Evolutionary conservation across 202 grass and related monocot species (phyloP).

Genomic region (Carex sylvatica): DNA sequence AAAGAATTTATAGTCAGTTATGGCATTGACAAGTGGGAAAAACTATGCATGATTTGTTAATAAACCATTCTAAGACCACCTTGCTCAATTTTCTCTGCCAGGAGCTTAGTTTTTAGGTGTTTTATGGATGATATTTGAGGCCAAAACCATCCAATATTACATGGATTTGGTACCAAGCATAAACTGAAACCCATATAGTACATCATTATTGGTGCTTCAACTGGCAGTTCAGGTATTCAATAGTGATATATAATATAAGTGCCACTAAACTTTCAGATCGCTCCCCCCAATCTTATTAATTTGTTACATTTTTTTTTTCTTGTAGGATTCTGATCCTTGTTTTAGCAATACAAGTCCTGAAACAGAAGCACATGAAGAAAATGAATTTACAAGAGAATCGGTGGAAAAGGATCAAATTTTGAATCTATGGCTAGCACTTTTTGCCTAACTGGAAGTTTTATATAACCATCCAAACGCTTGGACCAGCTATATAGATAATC

Average conservation of each 20-base stretch:
- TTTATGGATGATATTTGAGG: background rate
- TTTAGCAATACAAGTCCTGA: background rate
- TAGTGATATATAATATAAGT: background rate
- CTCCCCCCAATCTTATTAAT: background rate
- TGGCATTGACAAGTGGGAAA: background rate
- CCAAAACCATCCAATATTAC: background rate
- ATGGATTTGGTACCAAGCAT: background rate
- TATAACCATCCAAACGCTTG: background rate
- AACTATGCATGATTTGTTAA: background rate
- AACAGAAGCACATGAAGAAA: conserved; percentile 10
- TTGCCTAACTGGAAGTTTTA: conserved; percentile 23
- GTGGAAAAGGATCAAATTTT: conserved; percentile 40
- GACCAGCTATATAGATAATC: background rate
- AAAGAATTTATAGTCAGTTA: background rate
- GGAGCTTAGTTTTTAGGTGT: background rate
- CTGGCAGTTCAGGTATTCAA: background rate
- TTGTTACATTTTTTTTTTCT: background rate
- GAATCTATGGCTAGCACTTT: conserved; percentile 36
- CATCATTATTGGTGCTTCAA: background rate
- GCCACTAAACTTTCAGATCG: background rate
- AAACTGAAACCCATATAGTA: background rate
- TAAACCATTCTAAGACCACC: background rate
- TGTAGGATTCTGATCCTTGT: conserved; percentile 25
- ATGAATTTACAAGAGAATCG: conserved; percentile 19
- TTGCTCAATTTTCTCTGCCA: background rate